phyloP scores from a whole-genome alignment of 768 basidiomycete species.

The Russula foetens region DNA sequence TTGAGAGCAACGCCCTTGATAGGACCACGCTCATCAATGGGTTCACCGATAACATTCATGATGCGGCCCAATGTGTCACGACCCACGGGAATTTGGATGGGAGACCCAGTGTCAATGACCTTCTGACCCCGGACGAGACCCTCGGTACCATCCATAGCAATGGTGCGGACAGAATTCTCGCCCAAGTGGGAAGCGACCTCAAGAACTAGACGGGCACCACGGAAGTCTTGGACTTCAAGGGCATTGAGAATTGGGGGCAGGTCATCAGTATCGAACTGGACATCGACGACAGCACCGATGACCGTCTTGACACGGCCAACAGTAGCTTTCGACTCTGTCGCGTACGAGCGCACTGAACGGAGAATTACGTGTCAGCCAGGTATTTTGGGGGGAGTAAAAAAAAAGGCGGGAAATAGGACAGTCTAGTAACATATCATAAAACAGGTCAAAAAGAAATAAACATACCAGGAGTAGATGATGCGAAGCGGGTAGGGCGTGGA shows the following conservation, averaged over 20 bases:
- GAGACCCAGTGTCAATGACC: slow-evolving; percentile 93
- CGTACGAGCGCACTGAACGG: slow-evolving; percentile 72
- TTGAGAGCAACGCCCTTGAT: slow-evolving; percentile 90
- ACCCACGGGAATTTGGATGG: slow-evolving; percentile 96
- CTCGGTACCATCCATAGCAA: slow-evolving; percentile 99
- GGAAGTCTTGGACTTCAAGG: slow-evolving; percentile 93
- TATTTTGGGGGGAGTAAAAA: slow-evolving; percentile 17
- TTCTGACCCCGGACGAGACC: slow-evolving; percentile 99
- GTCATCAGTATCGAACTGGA: slow-evolving; percentile 92
- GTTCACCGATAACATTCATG: slow-evolving; percentile 99
- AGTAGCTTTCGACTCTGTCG: slow-evolving; percentile 73
- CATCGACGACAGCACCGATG: slow-evolving; percentile 99
- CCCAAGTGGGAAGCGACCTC: slow-evolving; percentile 98
- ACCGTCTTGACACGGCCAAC: slow-evolving; percentile 91
- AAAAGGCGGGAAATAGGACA: slow-evolving; percentile 9
- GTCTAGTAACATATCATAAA: not conserved
- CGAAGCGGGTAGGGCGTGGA: slow-evolving; percentile 41
- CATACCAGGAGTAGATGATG: slow-evolving; percentile 48
- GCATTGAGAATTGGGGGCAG: slow-evolving; percentile 98
- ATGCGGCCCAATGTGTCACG: slow-evolving; percentile 93
- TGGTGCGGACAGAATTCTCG: slow-evolving; percentile 98
- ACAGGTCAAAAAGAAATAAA: slow-evolving; percentile 10
- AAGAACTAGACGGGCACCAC: slow-evolving; percentile 94
- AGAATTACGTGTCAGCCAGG: slow-evolving; percentile 23
- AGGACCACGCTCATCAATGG: slow-evolving; percentile 98